A percentile compares a stretch with the other conserved stretches of the same genome.
Evolutionary conservation across 768 basidiomycete species (phyloP).

Genomic region (Suillus spraguei): DNA sequence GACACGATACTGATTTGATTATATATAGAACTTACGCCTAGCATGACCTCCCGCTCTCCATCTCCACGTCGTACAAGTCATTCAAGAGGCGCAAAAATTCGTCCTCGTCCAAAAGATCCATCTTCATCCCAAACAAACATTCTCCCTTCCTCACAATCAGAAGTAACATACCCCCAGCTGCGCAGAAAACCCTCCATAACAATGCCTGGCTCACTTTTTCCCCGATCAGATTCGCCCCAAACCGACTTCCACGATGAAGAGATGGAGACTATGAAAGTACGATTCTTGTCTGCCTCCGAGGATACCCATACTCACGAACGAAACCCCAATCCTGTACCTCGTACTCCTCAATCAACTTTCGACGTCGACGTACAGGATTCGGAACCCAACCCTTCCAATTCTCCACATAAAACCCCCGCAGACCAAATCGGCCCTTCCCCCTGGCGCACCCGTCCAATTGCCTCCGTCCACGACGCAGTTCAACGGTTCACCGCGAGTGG

Average conservation of each 20-base stretch:
- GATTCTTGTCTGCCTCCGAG: too few relatives aligned
- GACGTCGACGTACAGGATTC: slow-evolving; percentile 8
- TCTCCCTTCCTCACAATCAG: slow-evolving; percentile 30
- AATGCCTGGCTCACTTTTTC: slow-evolving; percentile 82
- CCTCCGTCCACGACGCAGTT: slow-evolving; percentile 53
- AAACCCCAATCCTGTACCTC: background rate
- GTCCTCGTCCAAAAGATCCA: slow-evolving; percentile 6
- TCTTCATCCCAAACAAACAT: background rate
- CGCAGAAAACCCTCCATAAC: slow-evolving; percentile 46
- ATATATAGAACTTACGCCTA: slow-evolving; percentile 24
- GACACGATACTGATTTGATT: slow-evolving; percentile 12
- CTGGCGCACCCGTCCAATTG: slow-evolving; percentile 35
- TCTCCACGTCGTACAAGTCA: slow-evolving; percentile 16
- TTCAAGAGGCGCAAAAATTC: background rate
- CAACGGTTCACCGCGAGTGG: slow-evolving; percentile 46
- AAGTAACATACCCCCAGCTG: slow-evolving; percentile 8
- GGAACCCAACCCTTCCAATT: slow-evolving; percentile 22
- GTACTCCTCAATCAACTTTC: background rate
- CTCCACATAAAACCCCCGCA: slow-evolving; percentile 13
- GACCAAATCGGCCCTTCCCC: slow-evolving; percentile 28
- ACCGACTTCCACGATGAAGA: slow-evolving; percentile 32
- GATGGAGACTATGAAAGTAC: too few relatives aligned
- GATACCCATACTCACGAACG: too few relatives aligned
- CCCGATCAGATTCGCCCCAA: slow-evolving; percentile 69
- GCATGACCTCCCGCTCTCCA: slow-evolving; percentile 23